phyloP scores from a whole-genome alignment of 208 protist genomes.

The Trypanosoma platydactyli region DNA sequence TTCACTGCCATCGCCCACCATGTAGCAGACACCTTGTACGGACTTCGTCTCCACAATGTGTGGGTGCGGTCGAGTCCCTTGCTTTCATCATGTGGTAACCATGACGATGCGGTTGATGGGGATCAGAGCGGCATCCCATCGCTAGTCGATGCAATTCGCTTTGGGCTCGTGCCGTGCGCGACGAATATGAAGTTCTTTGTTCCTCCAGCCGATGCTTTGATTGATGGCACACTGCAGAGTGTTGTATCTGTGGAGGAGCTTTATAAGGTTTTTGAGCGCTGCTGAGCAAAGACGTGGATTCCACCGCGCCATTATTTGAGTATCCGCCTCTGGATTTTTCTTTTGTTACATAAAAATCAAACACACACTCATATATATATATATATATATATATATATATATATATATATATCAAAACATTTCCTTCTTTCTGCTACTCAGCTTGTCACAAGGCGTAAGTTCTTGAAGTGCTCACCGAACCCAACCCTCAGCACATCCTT shows the following conservation, averaged over 20 bases:
- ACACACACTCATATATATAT: too few species aligned
- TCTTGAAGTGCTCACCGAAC: too few species aligned
- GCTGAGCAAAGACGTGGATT: constrained; percentile 32
- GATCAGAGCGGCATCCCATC: constrained; percentile 13
- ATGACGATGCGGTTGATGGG: not conserved
- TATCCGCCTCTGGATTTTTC: too few species aligned
- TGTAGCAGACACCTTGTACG: constrained; percentile 74
- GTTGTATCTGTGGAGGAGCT: constrained; percentile 85
- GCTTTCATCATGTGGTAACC: not conserved
- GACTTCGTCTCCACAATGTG: constrained; percentile 25
- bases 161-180: constrained; percentile 70
- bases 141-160: constrained; percentile 40
- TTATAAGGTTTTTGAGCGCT: constrained; percentile 92
- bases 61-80: constrained; percentile 3
- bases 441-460: too few species aligned
- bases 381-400: too few species aligned
- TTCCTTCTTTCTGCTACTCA: not conserved
- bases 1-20: constrained; percentile 69
- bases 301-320: not conserved
- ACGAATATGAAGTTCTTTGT: constrained; percentile 62
- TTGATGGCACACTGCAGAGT: constrained; percentile 59
- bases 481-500: too few species aligned
- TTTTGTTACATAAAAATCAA: too few species aligned
- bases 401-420: not conserved
- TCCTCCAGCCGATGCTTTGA: constrained; percentile 50